Conservation (phyloP, 2,329 filamentous ascomycete genomes). For the Hypoxylon sp. region DNA sequence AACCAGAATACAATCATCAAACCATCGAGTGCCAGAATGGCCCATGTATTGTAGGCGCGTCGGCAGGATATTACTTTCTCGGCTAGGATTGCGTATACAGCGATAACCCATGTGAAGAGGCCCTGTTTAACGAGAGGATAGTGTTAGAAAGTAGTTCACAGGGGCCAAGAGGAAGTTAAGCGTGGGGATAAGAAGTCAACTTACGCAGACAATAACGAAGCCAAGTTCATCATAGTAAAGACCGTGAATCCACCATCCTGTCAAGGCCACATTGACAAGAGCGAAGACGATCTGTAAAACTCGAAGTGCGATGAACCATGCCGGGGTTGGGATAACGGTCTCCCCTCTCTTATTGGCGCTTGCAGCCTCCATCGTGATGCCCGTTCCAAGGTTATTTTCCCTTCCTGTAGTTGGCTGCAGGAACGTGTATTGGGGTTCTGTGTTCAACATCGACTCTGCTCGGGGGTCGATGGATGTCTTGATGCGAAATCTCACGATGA, state of each 20-base stretch:
- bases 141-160: not conserved
- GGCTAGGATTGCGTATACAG: constrained; percentile 53
- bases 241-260: constrained; percentile 53
- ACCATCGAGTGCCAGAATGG: constrained; percentile 54
- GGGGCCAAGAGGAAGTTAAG: constrained; percentile 6
- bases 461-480: not conserved
- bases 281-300: constrained; percentile 53
- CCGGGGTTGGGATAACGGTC: constrained; percentile 51
- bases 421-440: not conserved
- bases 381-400: not conserved
- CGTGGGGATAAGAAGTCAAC: constrained; percentile 27
- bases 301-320: constrained; percentile 55
- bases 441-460: not conserved
- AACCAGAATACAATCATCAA: constrained; percentile 59
- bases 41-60: constrained; percentile 54
- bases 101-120: constrained; percentile 56
- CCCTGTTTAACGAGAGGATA: constrained; percentile 44
- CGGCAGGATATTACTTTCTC: constrained; percentile 51
- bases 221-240: constrained; percentile 52
- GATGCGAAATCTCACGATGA: not conserved
- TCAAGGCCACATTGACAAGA: constrained; percentile 54
- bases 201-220: constrained; percentile 53
- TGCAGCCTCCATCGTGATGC: constrained; percentile 33
- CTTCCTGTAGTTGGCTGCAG: not conserved
- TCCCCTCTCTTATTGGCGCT: constrained; percentile 38